Evolutionary conservation across 345 rosid species (phyloP).

Genomic region (Carallia pectinifolia): DNA sequence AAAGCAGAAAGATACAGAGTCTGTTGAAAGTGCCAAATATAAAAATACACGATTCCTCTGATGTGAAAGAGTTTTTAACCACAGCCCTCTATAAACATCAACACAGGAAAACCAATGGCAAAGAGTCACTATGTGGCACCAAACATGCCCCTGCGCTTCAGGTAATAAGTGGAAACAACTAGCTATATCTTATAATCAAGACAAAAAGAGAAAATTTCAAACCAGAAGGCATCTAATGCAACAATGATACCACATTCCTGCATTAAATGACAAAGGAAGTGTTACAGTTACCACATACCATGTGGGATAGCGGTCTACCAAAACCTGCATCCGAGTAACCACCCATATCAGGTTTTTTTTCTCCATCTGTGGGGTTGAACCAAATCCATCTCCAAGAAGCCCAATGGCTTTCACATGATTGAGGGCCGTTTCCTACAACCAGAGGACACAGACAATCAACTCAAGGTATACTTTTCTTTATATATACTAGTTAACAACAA

Average conservation of each 20-base stretch:
- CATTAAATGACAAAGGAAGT: not conserved
- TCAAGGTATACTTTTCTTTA: no score
- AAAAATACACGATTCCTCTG: no score
- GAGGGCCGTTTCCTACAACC: slow-evolving; percentile 85
- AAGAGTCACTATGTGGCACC: no score
- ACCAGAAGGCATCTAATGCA: not conserved
- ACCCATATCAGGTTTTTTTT: slow-evolving; percentile 97
- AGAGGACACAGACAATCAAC: slow-evolving; percentile 7
- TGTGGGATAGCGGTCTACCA: slow-evolving; percentile 90
- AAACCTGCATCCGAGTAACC: slow-evolving; percentile 85
- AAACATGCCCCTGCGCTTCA: no score
- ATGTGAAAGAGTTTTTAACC: no score
- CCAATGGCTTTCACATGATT: slow-evolving; percentile 89
- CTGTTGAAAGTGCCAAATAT: no score
- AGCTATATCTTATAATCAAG: not conserved
- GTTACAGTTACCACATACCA: slow-evolving; percentile 52
- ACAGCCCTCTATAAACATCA: no score
- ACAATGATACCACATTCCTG: not conserved
- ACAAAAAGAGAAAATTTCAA: not conserved
- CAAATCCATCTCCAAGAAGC: slow-evolving; percentile 90
- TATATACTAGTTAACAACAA: no score
- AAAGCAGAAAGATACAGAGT: no score
- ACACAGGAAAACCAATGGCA: no score
- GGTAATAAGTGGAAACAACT: no score
- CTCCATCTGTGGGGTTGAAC: slow-evolving; percentile 93